Conservation (phyloP, 1,139 yeast species). For the Geotrichum aggregatum region DNA sequence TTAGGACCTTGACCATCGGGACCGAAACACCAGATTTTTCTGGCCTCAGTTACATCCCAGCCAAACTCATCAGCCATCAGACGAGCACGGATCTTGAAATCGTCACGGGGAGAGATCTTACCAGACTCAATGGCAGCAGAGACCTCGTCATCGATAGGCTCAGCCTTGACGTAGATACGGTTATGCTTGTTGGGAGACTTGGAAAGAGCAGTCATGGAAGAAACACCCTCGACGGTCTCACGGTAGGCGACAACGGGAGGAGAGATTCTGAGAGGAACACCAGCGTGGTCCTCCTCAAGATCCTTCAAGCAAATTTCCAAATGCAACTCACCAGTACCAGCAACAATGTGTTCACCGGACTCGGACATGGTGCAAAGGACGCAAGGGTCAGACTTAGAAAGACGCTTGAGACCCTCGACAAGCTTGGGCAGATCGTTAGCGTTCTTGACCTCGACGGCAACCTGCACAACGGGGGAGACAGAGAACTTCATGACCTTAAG, state of each 20-base stretch:
- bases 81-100: slow-evolving; percentile 99
- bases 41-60: slow-evolving; percentile 99
- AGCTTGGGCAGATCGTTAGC: slow-evolving; percentile 99
- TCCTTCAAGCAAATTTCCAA: slow-evolving; percentile 96
- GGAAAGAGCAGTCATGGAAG: slow-evolving; percentile 93
- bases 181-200: slow-evolving; percentile 99
- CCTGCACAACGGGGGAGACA: slow-evolving; percentile 99
- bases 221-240: slow-evolving; percentile 94
- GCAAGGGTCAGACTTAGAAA: slow-evolving; percentile 99
- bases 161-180: slow-evolving; percentile 98
- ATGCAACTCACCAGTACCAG: slow-evolving; percentile 99
- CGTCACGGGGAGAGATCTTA: slow-evolving; percentile 91
- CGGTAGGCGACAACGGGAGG: slow-evolving; percentile 98
- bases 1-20: slow-evolving; percentile 99
- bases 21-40: slow-evolving; percentile 99
- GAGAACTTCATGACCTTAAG: slow-evolving; percentile 99
- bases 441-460: slow-evolving; percentile 99
- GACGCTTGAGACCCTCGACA: slow-evolving; percentile 99
- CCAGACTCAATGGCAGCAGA: slow-evolving; percentile 90
- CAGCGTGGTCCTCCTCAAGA: slow-evolving; percentile 98
- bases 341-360: slow-evolving; percentile 99
- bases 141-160: slow-evolving; percentile 92
- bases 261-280: slow-evolving; percentile 95
- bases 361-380: slow-evolving; percentile 81
- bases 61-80: slow-evolving; percentile 97